Percentiles rank a stretch among this genome's conserved stretches.
Evolutionary conservation across 164 flowering plant genomes (phyloP).

Genomic region (Vitis rupestris): DNA sequence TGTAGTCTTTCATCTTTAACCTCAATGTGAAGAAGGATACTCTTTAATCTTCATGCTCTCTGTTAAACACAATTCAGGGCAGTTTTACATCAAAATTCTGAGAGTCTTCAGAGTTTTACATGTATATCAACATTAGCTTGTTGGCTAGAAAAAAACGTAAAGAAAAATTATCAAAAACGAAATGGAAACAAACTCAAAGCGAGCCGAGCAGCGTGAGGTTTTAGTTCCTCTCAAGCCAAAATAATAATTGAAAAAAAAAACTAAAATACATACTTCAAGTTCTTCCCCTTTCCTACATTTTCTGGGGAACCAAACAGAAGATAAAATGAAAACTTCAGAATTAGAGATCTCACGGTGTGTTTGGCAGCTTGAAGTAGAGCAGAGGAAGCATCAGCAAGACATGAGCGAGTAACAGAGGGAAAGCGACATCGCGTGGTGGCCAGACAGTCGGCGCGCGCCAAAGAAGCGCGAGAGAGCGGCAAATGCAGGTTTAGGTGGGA

Average conservation of each 20-base stretch:
- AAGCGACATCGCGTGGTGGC: background rate
- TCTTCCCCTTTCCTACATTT: background rate
- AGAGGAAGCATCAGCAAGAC: constrained; percentile 12
- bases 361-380: constrained; percentile 31
- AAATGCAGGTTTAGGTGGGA: background rate
- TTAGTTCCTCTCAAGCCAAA: too few relatives aligned
- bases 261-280: background rate
- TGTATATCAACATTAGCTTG: too few relatives aligned
- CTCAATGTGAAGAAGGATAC: too few relatives aligned
- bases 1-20: too few relatives aligned
- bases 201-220: too few relatives aligned
- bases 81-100: too few relatives aligned
- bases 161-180: too few relatives aligned
- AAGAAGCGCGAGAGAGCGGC: background rate
- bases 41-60: too few relatives aligned
- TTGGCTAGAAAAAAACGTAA: too few relatives aligned
- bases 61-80: too few relatives aligned
- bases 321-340: background rate
- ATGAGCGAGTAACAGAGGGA: background rate
- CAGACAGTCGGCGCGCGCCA: background rate
- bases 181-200: too few relatives aligned
- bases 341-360: constrained; percentile 19
- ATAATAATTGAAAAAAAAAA: background rate
- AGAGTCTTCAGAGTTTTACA: too few relatives aligned
- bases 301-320: background rate